phyloP scores from a whole-genome alignment of 352 stramenopile genomes.

The Phytophthora citrophthora region DNA sequence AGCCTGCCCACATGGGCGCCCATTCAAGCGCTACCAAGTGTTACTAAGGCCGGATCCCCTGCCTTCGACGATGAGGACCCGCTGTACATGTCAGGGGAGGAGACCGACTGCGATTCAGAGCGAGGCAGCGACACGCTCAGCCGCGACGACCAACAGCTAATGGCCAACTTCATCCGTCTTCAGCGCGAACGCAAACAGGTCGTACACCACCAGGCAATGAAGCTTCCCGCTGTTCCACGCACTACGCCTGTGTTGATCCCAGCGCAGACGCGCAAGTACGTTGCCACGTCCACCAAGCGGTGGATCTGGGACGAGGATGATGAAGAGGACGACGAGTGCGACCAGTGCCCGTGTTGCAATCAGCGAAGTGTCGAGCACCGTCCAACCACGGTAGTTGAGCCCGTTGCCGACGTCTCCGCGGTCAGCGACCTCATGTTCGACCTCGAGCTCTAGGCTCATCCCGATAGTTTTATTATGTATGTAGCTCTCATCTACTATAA shows the following conservation, averaged over 20 bases:
- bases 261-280: slow-evolving; percentile 42
- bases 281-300: slow-evolving; percentile 42
- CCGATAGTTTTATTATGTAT: slow-evolving; percentile 44
- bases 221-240: slow-evolving; percentile 5
- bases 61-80: slow-evolving; percentile 40
- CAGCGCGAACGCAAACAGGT: slow-evolving; percentile 32
- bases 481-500: slow-evolving; percentile 50
- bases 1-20: slow-evolving; percentile 42
- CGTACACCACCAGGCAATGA: background rate
- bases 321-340: slow-evolving; percentile 42
- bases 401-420: slow-evolving; percentile 4
- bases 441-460: slow-evolving; percentile 60
- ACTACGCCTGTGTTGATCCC: slow-evolving; percentile 52
- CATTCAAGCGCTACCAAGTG: slow-evolving; percentile 1
- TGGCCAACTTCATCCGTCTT: slow-evolving; percentile 49
- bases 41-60: slow-evolving; percentile 12
- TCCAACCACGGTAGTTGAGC: background rate
- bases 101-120: slow-evolving; percentile 77
- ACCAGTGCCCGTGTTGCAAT: slow-evolving; percentile 51
- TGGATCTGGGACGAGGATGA: slow-evolving; percentile 54
- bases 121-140: slow-evolving; percentile 50
- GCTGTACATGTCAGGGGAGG: slow-evolving; percentile 57
- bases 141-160: slow-evolving; percentile 56
- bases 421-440: slow-evolving; percentile 70
- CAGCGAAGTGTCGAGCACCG: slow-evolving; percentile 28